Conservation (phyloP, 208 protist genomes). For the Leishmania gerbilli region DNA sequence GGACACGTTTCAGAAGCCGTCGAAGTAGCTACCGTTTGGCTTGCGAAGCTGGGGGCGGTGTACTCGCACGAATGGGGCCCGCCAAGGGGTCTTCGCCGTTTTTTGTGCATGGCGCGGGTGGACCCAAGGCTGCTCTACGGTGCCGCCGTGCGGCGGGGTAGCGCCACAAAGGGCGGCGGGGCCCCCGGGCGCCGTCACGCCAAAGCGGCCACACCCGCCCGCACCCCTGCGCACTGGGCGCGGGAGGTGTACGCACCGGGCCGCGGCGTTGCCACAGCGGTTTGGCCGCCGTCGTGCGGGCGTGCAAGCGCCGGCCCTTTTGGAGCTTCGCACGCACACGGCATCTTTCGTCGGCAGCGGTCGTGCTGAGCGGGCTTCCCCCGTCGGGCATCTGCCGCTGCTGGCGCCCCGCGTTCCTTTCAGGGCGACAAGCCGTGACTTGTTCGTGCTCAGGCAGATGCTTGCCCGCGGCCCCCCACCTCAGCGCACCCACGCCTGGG, state of each 20-base stretch:
- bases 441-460: too few relatives aligned
- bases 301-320: too few relatives aligned
- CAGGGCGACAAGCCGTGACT: too few relatives aligned
- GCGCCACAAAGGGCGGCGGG: not conserved
- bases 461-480: too few relatives aligned
- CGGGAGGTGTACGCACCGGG: too few relatives aligned
- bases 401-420: too few relatives aligned
- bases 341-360: too few relatives aligned
- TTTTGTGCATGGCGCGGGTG: not conserved
- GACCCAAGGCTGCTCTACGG: not conserved
- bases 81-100: not conserved
- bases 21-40: not conserved
- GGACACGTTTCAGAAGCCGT: not conserved
- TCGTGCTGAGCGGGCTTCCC: too few relatives aligned
- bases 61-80: not conserved
- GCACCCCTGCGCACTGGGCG: not conserved
- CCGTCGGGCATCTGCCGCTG: too few relatives aligned
- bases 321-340: too few relatives aligned
- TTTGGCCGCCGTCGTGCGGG: too few relatives aligned
- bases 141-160: not conserved
- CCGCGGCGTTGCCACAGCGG: too few relatives aligned
- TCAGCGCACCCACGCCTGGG: not conserved
- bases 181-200: not conserved
- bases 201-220: not conserved
- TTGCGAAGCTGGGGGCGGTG: not conserved